Evolutionary conservation across 2,329 filamentous ascomycete genomes (phyloP).

Genomic region (Kalaharituber pfeilii): DNA sequence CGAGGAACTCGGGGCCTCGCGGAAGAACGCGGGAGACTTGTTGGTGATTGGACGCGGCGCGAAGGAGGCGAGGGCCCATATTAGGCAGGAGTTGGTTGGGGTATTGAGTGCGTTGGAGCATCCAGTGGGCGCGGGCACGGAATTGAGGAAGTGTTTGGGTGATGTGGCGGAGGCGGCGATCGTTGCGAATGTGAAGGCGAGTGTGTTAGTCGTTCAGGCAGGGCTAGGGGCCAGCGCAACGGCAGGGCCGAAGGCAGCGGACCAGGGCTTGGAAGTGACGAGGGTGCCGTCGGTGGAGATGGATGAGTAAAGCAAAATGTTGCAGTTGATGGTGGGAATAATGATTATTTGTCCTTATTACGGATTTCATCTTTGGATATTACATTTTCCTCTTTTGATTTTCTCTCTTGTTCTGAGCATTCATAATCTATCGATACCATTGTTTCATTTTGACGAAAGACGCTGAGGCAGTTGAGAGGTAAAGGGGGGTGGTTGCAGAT

Average conservation of each 20-base stretch:
- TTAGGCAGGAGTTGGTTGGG: constrained; percentile 17
- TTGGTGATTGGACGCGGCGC: constrained; percentile 47
- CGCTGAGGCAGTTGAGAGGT: too few species aligned
- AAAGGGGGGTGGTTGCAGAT: too few species aligned
- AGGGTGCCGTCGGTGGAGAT: too few species aligned
- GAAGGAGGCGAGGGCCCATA: constrained; percentile 23
- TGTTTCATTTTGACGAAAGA: not conserved
- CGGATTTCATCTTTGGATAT: constrained; percentile 6
- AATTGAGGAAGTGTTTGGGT: constrained; percentile 39
- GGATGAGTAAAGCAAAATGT: too few species aligned
- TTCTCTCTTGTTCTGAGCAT: not conserved
- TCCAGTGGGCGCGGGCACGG: constrained; percentile 24
- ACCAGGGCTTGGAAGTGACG: too few species aligned
- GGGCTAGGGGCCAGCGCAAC: too few species aligned
- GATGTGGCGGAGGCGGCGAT: constrained; percentile 44
- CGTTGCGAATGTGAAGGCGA: constrained; percentile 42
- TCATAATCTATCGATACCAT: constrained; percentile 4
- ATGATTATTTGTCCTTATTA: not conserved
- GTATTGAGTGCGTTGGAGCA: constrained; percentile 16
- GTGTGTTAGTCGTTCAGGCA: constrained; percentile 54
- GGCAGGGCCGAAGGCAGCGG: too few species aligned
- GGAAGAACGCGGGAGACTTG: constrained; percentile 52
- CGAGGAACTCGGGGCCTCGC: constrained; percentile 41
- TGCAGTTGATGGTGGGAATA: not conserved
- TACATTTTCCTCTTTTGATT: constrained; percentile 4